phyloP scores from a whole-genome alignment of 2,329 filamentous ascomycete species.

The Stachybotrys chartarum region DNA sequence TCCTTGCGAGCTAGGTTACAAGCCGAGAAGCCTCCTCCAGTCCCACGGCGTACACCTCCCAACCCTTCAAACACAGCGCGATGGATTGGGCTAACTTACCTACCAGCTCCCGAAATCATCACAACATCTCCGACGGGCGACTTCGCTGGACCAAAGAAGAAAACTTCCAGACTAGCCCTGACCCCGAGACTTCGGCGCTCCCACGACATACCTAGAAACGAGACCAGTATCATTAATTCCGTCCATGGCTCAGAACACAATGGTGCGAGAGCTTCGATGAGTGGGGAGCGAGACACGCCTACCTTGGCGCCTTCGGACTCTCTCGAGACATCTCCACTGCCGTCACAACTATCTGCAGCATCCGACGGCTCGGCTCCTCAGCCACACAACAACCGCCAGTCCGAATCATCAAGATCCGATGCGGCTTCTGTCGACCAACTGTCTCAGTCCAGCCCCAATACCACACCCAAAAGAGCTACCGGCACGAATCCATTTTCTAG shows the following conservation, averaged over 20 bases:
- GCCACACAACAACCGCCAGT: constrained; percentile 36
- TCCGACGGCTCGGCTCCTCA: constrained; percentile 37
- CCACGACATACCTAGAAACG: constrained; percentile 33
- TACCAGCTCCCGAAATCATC: constrained; percentile 66
- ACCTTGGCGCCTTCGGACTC: constrained; percentile 15
- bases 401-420: constrained; percentile 84
- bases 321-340: not conserved
- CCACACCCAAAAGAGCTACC: constrained; percentile 52
- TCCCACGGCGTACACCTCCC: constrained; percentile 46
- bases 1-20: constrained; percentile 69
- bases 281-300: constrained; percentile 25
- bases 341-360: constrained; percentile 3
- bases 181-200: constrained; percentile 46
- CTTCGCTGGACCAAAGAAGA: constrained; percentile 44
- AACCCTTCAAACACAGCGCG: not conserved
- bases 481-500: constrained; percentile 72
- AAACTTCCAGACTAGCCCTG: constrained; percentile 47
- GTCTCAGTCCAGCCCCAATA: constrained; percentile 50
- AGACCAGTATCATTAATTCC: constrained; percentile 7
- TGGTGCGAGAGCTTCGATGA: constrained; percentile 33
- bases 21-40: constrained; percentile 46
- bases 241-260: not conserved
- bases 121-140: constrained; percentile 82
- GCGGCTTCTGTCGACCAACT: constrained; percentile 65
- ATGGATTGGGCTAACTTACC: not conserved